phyloP scores from a whole-genome alignment of 805 yeast species.

The Schizosaccharomyces pombe region DNA sequence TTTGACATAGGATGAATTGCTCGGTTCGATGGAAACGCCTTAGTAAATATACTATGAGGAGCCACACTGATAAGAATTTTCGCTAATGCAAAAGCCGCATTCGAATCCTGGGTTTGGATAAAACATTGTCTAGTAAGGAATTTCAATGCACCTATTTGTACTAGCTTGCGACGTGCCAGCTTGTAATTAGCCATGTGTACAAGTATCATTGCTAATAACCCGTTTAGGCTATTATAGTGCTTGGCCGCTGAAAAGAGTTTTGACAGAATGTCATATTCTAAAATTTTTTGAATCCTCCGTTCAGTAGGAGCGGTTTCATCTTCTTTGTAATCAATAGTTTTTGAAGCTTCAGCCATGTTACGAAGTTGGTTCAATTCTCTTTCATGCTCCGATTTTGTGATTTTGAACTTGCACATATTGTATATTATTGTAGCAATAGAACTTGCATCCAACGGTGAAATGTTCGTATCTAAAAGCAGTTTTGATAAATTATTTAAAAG shows the following conservation, averaged over 20 bases:
- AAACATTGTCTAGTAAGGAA: neutral
- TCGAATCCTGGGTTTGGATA: neutral
- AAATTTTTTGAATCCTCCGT: neutral
- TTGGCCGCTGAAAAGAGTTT: neutral
- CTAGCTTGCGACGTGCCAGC: neutral
- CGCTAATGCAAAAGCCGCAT: conserved; percentile 13
- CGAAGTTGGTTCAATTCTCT: neutral
- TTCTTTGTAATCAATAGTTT: neutral
- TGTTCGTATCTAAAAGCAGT: neutral
- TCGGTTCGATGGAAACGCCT: conserved; percentile 14
- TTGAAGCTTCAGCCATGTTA: neutral
- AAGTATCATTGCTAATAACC: neutral
- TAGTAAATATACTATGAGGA: conserved; percentile 17
- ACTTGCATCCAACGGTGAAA: neutral
- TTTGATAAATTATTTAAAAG: neutral
- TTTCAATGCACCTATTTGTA: neutral
- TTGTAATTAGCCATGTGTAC: neutral
- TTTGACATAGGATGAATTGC: conserved; percentile 15
- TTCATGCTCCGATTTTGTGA: neutral
- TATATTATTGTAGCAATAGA: neutral
- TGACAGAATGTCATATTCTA: neutral
- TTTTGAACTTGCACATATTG: neutral
- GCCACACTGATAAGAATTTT: conserved; percentile 17
- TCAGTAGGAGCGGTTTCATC: neutral
- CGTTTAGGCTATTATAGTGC: neutral